phyloP scores from a whole-genome alignment of 108 stramenopile species.

The Nitzschia sp. region DNA sequence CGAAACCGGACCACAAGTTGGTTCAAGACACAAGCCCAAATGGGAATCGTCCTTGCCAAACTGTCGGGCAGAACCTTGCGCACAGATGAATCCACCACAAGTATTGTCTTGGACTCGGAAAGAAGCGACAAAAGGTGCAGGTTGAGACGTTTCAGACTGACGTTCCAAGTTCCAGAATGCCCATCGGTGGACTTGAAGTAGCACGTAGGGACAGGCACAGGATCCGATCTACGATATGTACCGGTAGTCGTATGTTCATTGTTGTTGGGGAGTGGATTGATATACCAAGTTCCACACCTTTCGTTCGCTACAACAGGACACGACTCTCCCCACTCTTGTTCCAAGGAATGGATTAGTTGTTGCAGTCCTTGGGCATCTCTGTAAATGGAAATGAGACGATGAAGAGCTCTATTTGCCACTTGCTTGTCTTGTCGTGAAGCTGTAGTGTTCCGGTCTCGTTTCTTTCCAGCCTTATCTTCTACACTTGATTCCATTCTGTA shows the following conservation, averaged over 20 bases:
- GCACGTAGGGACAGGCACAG: conserved; percentile 10
- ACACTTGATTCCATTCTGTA: not conserved
- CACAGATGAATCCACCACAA: conserved; percentile 69
- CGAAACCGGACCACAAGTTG: conserved; percentile 43
- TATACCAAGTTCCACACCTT: conserved; percentile 73
- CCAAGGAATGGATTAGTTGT: not conserved
- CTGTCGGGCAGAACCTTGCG: conserved; percentile 66
- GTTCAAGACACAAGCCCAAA: conserved; percentile 76
- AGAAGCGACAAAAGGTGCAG: conserved; percentile 46
- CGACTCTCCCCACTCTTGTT: not conserved
- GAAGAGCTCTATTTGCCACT: conserved; percentile 39
- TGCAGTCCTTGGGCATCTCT: conserved; percentile 28
- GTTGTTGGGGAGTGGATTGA: conserved; percentile 1
- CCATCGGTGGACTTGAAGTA: conserved; percentile 86
- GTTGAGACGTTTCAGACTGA: conserved; percentile 67
- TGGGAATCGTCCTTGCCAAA: conserved; percentile 72
- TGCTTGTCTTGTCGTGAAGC: conserved; percentile 9
- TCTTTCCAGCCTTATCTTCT: not conserved
- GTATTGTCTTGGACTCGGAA: conserved; percentile 19
- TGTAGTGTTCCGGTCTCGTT: not conserved
- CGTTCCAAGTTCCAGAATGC: conserved; percentile 51
- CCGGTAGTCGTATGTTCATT: too few relatives aligned
- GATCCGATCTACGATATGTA: too few relatives aligned
- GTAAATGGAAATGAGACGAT: conserved; percentile 42
- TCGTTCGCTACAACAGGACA: conserved; percentile 52